Conservation (phyloP, 768 basidiomycete species). For the Calocera cornea region DNA sequence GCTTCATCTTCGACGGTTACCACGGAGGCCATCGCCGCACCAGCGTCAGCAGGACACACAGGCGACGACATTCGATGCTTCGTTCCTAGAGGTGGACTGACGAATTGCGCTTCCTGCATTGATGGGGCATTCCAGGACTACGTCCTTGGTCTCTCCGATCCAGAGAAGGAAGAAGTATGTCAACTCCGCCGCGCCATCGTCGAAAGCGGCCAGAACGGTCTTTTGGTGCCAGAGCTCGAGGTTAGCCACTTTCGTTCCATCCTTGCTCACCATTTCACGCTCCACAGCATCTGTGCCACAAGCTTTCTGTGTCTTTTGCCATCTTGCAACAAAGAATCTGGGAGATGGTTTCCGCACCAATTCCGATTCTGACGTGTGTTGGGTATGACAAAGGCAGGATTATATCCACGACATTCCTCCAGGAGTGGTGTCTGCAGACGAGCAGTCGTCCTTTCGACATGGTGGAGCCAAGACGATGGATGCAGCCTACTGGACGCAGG, state of each 20-base stretch:
- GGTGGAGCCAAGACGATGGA: not conserved
- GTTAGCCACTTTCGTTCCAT: no score
- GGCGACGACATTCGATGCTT: not conserved
- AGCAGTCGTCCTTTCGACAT: not conserved
- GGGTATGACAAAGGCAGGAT: not conserved
- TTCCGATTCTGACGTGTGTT: not conserved
- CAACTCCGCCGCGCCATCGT: not conserved
- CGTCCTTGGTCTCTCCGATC: not conserved
- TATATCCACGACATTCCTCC: not conserved
- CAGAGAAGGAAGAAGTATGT: not conserved
- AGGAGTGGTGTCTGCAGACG: not conserved
- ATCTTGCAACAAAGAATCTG: not conserved
- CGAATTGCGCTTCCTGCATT: not conserved
- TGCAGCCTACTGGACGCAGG: not conserved
- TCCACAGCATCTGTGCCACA: not conserved
- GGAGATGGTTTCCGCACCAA: not conserved
- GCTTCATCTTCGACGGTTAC: not conserved
- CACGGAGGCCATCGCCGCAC: not conserved
- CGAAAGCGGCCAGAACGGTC: not conserved
- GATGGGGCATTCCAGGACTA: not conserved
- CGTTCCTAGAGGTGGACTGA: not conserved
- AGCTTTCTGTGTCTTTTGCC: not conserved
- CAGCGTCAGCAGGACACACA: not conserved
- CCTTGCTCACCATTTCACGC: no score
- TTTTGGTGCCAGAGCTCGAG: not conserved